Base-by-base conservation (phyloP, 495 filamentous ascomycete species). In the Aspergillus sclerotioniger region DNA sequence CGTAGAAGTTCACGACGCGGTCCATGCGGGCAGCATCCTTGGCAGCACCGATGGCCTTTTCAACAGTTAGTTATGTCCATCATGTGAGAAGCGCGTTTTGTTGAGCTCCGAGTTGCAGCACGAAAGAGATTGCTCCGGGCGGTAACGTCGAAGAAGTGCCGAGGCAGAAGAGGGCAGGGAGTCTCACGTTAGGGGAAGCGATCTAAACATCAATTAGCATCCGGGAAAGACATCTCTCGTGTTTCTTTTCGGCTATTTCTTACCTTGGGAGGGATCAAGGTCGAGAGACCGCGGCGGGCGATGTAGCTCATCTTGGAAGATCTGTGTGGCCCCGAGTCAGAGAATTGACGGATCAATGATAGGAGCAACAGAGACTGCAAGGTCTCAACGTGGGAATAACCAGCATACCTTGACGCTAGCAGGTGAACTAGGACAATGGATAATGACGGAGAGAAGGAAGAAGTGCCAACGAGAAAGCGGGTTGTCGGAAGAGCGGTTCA, bases 201-300 rank as follows among this genome's bases (percentile, higher is more conserved):
- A 98, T 79, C 87, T 90, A 69, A 17, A 58, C 8, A 20, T 50
- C 29, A 54, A 56, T 71, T 69, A 80, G 76, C 54, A 68, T 67
- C 0, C 28, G 3, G 32, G 46, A 37, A 21, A 35, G 16, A 46
- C 17, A 20, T 8, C 35, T 17, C 49, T 54, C 17, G 12, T 19
- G 48, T 62, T 39, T 37, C 20, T 53, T 50, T 51, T 44, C 47
- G 55, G 51, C 59, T 46, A 41, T 53, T 57, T 64, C 84, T 62
- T 84, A 93, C 92, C 89, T 98, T 98, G 64, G 94, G 94, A 65
- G 94, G 94, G 74, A 99, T 96, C 71, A 99, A 84, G 82, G 95
- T 96, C 69, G 95, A 97, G 70, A 99, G 88, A 82, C 84, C 88
- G 75, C 93, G 85, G 75, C 88, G 88, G 66, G 84, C 81, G 67